Conservation (phyloP, 1,284 basidiomycete genomes). For the Ustilago vetiveriae region DNA sequence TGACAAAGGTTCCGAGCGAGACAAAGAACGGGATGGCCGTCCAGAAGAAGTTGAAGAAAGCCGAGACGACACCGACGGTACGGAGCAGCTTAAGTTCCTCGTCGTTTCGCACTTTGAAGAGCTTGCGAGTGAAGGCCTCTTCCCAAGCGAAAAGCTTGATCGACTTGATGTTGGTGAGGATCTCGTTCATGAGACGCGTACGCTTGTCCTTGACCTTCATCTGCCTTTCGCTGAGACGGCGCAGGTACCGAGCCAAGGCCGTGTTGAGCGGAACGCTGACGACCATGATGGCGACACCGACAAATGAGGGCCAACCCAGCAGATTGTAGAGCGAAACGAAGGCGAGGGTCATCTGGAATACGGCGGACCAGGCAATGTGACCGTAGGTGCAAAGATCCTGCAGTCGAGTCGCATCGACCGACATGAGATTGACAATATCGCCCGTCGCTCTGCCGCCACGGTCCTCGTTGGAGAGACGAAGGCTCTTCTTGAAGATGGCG, state of each 20-base stretch:
- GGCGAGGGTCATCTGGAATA: constrained; percentile 68
- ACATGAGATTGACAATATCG: constrained; percentile 89
- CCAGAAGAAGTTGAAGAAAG: constrained; percentile 76
- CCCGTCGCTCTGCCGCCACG: constrained; percentile 83
- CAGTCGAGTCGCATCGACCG: constrained; percentile 87
- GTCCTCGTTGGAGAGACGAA: constrained; percentile 78
- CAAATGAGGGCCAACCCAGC: constrained; percentile 81
- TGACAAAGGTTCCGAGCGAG: constrained; percentile 84
- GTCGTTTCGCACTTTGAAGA: constrained; percentile 76
- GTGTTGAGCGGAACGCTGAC: constrained; percentile 75
- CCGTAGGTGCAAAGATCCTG: constrained; percentile 88
- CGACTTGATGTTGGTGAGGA: constrained; percentile 63
- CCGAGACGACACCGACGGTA: constrained; percentile 77
- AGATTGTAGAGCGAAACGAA: constrained; percentile 76
- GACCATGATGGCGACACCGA: constrained; percentile 84
- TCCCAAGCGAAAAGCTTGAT: constrained; percentile 65
- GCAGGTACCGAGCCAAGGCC: constrained; percentile 78
- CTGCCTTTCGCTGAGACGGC: constrained; percentile 77
- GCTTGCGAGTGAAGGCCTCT: constrained; percentile 71
- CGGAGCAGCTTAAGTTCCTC: constrained; percentile 81
- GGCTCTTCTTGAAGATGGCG: constrained; percentile 76
- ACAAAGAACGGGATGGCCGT: constrained; percentile 81
- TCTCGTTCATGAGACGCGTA: constrained; percentile 64
- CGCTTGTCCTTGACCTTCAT: constrained; percentile 87
- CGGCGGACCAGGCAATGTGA: constrained; percentile 78